Evolutionary conservation across 148 eudicot species (phyloP).

Genomic region (Hydrangea macrophylla): DNA sequence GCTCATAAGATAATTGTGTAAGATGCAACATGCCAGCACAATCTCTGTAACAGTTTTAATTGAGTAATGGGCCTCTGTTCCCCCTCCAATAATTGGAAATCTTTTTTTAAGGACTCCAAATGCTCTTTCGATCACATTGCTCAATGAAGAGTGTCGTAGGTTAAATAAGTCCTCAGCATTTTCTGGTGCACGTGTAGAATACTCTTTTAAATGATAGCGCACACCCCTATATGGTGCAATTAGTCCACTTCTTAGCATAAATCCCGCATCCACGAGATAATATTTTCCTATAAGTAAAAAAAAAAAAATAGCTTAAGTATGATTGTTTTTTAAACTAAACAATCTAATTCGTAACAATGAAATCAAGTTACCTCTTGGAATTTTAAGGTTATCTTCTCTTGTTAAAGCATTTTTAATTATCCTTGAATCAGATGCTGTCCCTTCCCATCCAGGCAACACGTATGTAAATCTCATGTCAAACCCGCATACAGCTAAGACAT

Average conservation of each 20-base stretch:
- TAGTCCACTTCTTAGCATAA: not conserved
- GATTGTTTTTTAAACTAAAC: too few relatives aligned
- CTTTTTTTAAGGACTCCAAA: conserved; percentile 3
- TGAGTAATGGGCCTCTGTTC: not conserved
- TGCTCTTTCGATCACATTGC: not conserved
- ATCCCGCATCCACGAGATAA: conserved; percentile 9
- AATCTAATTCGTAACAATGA: not conserved
- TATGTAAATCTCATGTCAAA: conserved; percentile 22
- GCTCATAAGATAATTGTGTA: conserved; percentile 10
- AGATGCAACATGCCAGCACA: conserved; percentile 9
- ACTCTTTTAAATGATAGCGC: conserved; percentile 10
- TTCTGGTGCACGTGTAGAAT: not conserved
- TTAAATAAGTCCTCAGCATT: conserved; percentile 11
- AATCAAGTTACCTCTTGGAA: not conserved
- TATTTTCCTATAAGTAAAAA: not conserved
- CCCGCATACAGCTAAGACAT: conserved; percentile 11
- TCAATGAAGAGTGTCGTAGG: conserved; percentile 9
- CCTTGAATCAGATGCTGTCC: conserved; percentile 15
- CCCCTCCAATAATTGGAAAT: conserved; percentile 10
- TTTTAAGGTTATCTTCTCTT: conserved; percentile 1
- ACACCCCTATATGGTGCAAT: conserved; percentile 8
- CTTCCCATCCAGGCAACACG: conserved; percentile 18
- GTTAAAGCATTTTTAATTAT: conserved; percentile 13
- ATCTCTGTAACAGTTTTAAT: not conserved
- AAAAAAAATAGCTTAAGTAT: not conserved